phyloP scores from a whole-genome alignment of 371 early-diverging fungal genomes.

The Actinomucor elegans region DNA sequence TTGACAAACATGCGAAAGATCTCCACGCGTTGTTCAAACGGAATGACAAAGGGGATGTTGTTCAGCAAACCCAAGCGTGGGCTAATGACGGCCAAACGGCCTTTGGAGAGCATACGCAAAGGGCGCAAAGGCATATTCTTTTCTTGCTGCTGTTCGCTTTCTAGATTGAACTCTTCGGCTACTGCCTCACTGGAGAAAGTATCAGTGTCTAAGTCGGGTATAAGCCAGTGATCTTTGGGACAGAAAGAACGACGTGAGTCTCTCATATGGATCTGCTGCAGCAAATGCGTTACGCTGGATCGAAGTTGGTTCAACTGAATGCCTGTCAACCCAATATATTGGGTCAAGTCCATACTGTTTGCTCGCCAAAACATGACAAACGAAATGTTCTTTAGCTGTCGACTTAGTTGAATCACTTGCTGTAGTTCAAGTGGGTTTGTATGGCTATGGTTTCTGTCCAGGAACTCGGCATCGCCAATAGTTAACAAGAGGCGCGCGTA shows the following conservation, averaged over 20 bases:
- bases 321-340: slow-evolving; percentile 43
- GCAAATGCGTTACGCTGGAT: slow-evolving; percentile 61
- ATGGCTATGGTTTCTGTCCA: slow-evolving; percentile 17
- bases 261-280: slow-evolving; percentile 80
- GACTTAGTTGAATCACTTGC: slow-evolving; percentile 57
- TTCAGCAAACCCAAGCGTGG: slow-evolving; percentile 75
- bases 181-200: slow-evolving; percentile 62
- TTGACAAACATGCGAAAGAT: slow-evolving; percentile 82
- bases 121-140: slow-evolving; percentile 4
- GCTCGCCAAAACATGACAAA: slow-evolving; percentile 73
- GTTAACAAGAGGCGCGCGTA: slow-evolving; percentile 73
- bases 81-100: slow-evolving; percentile 48
- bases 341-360: slow-evolving; percentile 38
- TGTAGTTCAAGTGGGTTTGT: slow-evolving; percentile 49
- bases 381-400: slow-evolving; percentile 63
- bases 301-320: slow-evolving; percentile 58
- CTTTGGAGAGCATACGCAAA: slow-evolving; percentile 25
- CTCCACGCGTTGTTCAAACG: slow-evolving; percentile 84
- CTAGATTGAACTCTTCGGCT: slow-evolving; percentile 56
- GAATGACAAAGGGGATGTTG: slow-evolving; percentile 88
- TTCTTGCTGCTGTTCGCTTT: slow-evolving; percentile 21
- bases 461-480: slow-evolving; percentile 84
- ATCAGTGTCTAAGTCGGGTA: slow-evolving; percentile 64
- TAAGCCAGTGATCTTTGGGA: slow-evolving; percentile 75
- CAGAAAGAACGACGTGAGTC: slow-evolving; percentile 75